Evolutionary conservation across 371 early-diverging fungal species (phyloP).

Genomic region (Syncephalastrum racemosum): DNA sequence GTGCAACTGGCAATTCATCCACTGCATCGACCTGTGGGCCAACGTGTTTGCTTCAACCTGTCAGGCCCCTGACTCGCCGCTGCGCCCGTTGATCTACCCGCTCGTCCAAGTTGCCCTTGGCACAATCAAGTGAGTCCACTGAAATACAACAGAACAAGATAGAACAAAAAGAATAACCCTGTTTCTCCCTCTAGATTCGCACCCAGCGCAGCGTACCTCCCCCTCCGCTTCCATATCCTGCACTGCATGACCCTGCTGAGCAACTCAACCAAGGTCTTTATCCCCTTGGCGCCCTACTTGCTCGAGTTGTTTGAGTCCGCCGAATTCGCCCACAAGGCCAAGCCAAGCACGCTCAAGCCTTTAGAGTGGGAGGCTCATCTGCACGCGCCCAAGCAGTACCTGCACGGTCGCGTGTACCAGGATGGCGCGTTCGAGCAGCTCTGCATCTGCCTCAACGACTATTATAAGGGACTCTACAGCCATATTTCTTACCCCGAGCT

Average conservation of each 20-base stretch:
- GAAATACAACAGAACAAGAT: not conserved
- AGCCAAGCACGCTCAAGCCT: slow-evolving; percentile 77
- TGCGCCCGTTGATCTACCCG: slow-evolving; percentile 87
- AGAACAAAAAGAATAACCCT: not conserved
- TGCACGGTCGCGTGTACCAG: slow-evolving; percentile 81
- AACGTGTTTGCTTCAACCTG: slow-evolving; percentile 77
- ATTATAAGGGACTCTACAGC: slow-evolving; percentile 64
- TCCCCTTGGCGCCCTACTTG: slow-evolving; percentile 82
- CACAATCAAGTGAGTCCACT: slow-evolving; percentile 55
- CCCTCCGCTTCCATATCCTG: slow-evolving; percentile 86
- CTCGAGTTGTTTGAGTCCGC: slow-evolving; percentile 72
- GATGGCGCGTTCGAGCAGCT: slow-evolving; percentile 78
- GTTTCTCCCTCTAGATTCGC: slow-evolving; percentile 54
- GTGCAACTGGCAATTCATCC: slow-evolving; percentile 95
- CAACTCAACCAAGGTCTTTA: slow-evolving; percentile 71
- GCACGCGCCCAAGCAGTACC: slow-evolving; percentile 76
- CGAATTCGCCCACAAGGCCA: slow-evolving; percentile 58
- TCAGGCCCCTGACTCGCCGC: slow-evolving; percentile 56
- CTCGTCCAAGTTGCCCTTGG: slow-evolving; percentile 88
- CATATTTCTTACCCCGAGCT: slow-evolving; percentile 92
- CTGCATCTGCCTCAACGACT: slow-evolving; percentile 66
- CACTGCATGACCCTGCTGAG: slow-evolving; percentile 68
- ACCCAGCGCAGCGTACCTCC: slow-evolving; percentile 87
- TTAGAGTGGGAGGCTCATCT: slow-evolving; percentile 74
- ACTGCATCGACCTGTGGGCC: slow-evolving; percentile 87